Conservation (phyloP, 2,329 filamentous ascomycete genomes). For the Nothopassalora personata region DNA sequence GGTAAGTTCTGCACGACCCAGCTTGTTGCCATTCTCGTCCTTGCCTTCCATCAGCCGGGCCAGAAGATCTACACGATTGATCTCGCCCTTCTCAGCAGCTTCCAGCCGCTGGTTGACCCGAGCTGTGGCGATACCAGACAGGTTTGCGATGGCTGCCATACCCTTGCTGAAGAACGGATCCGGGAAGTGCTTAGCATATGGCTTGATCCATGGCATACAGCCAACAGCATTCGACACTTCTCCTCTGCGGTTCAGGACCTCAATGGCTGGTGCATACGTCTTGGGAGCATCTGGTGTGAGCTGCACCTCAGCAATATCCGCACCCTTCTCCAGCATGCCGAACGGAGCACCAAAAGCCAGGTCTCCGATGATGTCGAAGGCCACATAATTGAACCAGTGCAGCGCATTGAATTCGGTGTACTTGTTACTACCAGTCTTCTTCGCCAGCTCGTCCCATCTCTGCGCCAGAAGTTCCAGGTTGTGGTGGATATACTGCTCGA, state of each 20-base stretch:
- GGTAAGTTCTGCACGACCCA: constrained; percentile 74
- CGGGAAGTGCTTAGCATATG: constrained; percentile 69
- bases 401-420: constrained; percentile 55
- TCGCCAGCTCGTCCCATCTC: constrained; percentile 64
- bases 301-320: constrained; percentile 31
- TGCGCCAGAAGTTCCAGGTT: constrained; percentile 70
- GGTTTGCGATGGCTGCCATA: constrained; percentile 54
- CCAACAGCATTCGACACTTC: constrained; percentile 77
- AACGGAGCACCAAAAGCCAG: constrained; percentile 60
- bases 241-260: constrained; percentile 81
- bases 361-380: constrained; percentile 70
- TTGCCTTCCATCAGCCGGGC: constrained; percentile 79
- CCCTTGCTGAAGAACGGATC: constrained; percentile 35
- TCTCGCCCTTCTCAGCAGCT: constrained; percentile 50
- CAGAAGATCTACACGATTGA: constrained; percentile 71
- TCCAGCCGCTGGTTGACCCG: constrained; percentile 70
- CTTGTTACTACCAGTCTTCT: constrained; percentile 51
- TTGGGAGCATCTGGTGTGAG: constrained; percentile 26
- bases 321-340: constrained; percentile 74
- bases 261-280: constrained; percentile 55
- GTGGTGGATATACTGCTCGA: constrained; percentile 76
- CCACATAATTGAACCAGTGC: constrained; percentile 72
- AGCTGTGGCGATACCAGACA: constrained; percentile 83
- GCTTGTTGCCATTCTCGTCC: constrained; percentile 69
- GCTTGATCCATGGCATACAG: constrained; percentile 66